Evolutionary conservation across 1,284 basidiomycete genomes (phyloP).

Genomic region (Vanrija sp.): DNA sequence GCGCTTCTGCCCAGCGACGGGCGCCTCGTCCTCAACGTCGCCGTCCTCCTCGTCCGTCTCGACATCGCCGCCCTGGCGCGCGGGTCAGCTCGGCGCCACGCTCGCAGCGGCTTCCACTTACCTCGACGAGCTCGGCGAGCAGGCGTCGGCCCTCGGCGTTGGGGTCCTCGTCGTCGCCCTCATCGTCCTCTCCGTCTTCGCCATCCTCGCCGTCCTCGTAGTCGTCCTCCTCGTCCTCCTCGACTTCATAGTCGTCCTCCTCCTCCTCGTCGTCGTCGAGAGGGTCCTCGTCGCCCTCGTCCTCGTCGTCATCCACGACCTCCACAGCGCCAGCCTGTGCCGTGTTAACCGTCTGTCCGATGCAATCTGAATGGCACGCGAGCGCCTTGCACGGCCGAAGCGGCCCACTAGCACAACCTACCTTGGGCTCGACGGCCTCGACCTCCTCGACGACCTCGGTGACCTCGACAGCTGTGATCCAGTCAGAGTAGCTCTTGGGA

Average conservation of each 20-base stretch:
- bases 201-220: constrained; percentile 8
- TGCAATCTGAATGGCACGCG: too few species aligned
- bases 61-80: constrained; percentile 7
- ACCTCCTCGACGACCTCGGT: too few species aligned
- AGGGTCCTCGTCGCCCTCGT: background rate
- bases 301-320: constrained; percentile 10
- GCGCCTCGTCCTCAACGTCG: constrained; percentile 10
- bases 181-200: constrained; percentile 12
- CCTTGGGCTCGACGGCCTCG: too few species aligned
- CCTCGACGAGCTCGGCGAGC: constrained; percentile 16
- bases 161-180: constrained; percentile 16
- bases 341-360: too few species aligned
- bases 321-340: background rate
- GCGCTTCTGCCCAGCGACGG: constrained; percentile 10
- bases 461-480: too few species aligned
- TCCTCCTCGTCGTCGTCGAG: constrained; percentile 4
- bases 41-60: constrained; percentile 19
- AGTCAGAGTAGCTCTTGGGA: background rate
- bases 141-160: constrained; percentile 14
- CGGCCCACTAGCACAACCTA: background rate
- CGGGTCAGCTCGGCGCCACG: background rate
- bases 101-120: background rate
- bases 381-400: too few species aligned
- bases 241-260: constrained; percentile 7
- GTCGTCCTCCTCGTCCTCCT: constrained; percentile 19